Evolutionary conservation across 495 filamentous ascomycete species (phyloP).

Genomic region (Hypoxylon intermedium): DNA sequence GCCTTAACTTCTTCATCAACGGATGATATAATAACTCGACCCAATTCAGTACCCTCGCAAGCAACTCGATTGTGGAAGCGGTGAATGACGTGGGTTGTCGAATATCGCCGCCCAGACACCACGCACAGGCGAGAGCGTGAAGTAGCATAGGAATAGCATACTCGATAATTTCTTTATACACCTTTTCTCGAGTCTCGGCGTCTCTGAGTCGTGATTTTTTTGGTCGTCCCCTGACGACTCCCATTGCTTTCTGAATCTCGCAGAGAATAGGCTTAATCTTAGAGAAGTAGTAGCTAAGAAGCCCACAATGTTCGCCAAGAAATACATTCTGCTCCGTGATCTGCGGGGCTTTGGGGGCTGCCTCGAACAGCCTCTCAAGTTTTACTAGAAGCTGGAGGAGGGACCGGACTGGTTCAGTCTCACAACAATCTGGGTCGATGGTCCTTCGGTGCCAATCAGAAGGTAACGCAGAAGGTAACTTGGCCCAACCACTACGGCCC

Average conservation of each 20-base stretch:
- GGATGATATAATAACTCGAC: slow-evolving; percentile 28
- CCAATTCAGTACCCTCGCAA: slow-evolving; percentile 30
- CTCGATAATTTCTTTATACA: slow-evolving; percentile 17
- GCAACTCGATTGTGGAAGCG: slow-evolving; percentile 26
- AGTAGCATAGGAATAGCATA: slow-evolving; percentile 38
- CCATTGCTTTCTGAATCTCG: slow-evolving; percentile 20
- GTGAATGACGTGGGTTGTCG: slow-evolving; percentile 28
- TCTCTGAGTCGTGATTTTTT: slow-evolving; percentile 13
- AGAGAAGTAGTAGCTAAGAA: slow-evolving; percentile 37
- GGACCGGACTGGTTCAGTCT: slow-evolving; percentile 18
- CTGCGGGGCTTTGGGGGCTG: slow-evolving; percentile 23
- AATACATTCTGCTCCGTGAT: slow-evolving; percentile 36
- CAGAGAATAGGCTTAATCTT: slow-evolving; percentile 28
- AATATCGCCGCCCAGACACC: slow-evolving; percentile 30
- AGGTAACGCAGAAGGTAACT: no score
- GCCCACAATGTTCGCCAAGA: slow-evolving; percentile 20
- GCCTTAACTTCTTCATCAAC: slow-evolving; percentile 13
- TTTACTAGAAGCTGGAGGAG: slow-evolving; percentile 28
- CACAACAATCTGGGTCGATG: slow-evolving; percentile 15
- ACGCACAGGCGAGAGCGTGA: slow-evolving; percentile 31
- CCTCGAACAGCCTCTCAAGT: slow-evolving; percentile 31
- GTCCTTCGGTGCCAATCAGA: slow-evolving; percentile 13
- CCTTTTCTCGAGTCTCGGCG: slow-evolving; percentile 8
- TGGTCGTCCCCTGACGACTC: neutral
- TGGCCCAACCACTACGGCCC: slow-evolving; percentile 23